Evolutionary conservation across 768 basidiomycete genomes (phyloP), one percentile per base, ranked within the genome.

Genomic region (Mycena metata): DNA sequence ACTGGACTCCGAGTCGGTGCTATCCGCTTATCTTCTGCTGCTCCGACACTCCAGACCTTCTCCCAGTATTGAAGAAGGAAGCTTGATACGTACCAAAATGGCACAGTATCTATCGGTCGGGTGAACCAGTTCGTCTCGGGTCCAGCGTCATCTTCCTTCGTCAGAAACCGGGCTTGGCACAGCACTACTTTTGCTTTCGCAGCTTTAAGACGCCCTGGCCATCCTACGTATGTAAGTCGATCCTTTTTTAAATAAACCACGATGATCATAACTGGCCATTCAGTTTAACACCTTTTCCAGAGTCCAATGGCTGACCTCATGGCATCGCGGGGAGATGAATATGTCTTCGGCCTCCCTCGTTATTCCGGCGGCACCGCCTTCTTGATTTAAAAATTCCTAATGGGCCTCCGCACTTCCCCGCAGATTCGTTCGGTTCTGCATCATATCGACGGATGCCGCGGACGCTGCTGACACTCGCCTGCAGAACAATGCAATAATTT

Each of bases 241-340:
- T 66, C 64, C 57, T 59, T 59, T 52, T 59, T 36, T 52, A 36
- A 30, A 30, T 30, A 30, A 30, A 30, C 30, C 30, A 30, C 3
- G 30, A 30, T 3, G 30, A 30, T 30, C 3, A 30, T 3, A 30
- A 15, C 45, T 30, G 15, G 26, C 55, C 57, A 66, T 66, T 59
- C 49, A 66, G 49, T 59, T 65, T 50, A 66, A 59, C 57, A 59
- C 64, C 64, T 49, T 58, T 43, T 59, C 21, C 64, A 58, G 64
- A 59, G 17, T 26, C 19, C 54, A 26, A n/a, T n/a, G 49, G 64
- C 42, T 36, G 50, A 52, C 55, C 26, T 64, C 59, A 66, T 51
- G 64, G 43, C 64, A 66, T 26, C 24, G 15, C 47, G 46, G 41
- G 26, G 62, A 55, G 54, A 64, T 54, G 13, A 35, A 11, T 23